Evolutionary conservation across 805 yeast genomes (phyloP), one percentile per base, ranked within the genome.

Genomic region (Barnettozyma populi): DNA sequence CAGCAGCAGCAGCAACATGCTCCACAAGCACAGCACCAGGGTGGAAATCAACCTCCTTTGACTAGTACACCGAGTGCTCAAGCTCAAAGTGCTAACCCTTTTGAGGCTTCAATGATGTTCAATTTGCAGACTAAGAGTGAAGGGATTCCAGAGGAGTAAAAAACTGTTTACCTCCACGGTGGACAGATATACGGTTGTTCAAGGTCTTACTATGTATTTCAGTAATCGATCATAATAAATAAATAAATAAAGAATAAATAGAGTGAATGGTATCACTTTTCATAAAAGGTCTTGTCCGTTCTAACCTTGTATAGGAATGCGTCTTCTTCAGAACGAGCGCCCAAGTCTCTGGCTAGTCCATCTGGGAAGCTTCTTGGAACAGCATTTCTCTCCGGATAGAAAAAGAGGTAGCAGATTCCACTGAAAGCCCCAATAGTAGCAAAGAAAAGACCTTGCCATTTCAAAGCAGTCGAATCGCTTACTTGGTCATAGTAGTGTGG

Each of bases 321-420:
- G 43, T 69, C 74, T 51, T 75, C 72, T 45, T 72, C 75, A 31
- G 66, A 71, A 38, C 64, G 68, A 7, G 86, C 86, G 45, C 96
- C 96, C 52, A 86, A 72, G 52, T 78, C 87, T 61, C 72, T 76
- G 57, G 86, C 86, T 56, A 88, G 74, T 4, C 96, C 96, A 48
- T 78, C 84, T 24, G 94, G 94, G 64, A 74, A 87, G 35, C 80
- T 75, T 68, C 95, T 76, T 47, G 89, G 88, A 68, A 79, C 80
- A 45, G 88, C 89, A 31, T 86, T 85, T 64, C 80, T 75, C 54
- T 80, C 88, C 16, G 84, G 85, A 57, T 73, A 76, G 50, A 73
- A 60, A 64, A 78, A 73, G 55, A 71, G 65, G 70, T 77, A 75
- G 64, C 77, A 68, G 45, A 74, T 54, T 13, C 67, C 68, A 20